Conservation (phyloP, 148 eudicot genomes). For the Hydrangea macrophylla region DNA sequence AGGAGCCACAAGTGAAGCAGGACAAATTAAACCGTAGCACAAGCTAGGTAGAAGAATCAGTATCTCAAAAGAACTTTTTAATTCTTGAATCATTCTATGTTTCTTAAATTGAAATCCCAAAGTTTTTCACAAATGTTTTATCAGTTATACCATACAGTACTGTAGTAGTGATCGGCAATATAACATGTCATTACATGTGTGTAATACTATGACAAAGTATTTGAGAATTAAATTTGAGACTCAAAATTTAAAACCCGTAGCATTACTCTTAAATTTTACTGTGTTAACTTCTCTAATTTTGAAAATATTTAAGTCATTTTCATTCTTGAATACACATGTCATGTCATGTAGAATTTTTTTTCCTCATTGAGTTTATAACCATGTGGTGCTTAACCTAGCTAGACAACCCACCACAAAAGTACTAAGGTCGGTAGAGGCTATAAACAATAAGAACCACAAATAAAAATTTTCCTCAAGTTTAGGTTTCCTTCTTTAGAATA, state of each 20-base stretch:
- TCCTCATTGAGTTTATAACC: conserved; percentile 5
- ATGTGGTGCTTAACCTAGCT: conserved; percentile 9
- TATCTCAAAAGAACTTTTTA: conserved; percentile 11
- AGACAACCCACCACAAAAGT: not conserved
- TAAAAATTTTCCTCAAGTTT: not conserved
- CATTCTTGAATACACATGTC: conserved; percentile 8
- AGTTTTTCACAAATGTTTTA: too few relatives aligned
- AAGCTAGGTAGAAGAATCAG: conserved; percentile 21
- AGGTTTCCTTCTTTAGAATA: not conserved
- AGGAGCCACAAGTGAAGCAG: conserved; percentile 36
- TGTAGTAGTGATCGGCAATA: too few relatives aligned
- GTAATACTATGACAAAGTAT: too few relatives aligned
- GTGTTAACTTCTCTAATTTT: too few relatives aligned
- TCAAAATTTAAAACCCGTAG: too few relatives aligned
- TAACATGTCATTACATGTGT: too few relatives aligned
- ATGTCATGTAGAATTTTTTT: conserved; percentile 12
- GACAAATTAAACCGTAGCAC: conserved; percentile 11
- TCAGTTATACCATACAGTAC: too few relatives aligned
- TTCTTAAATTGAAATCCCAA: too few relatives aligned
- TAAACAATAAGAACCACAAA: not conserved
- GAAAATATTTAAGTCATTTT: not conserved
- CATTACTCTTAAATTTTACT: too few relatives aligned
- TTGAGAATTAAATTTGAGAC: too few relatives aligned
- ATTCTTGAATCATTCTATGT: too few relatives aligned
- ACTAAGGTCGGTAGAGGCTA: not conserved